phyloP scores from a whole-genome alignment of 768 basidiomycete species.

The Trametes meyenii region DNA sequence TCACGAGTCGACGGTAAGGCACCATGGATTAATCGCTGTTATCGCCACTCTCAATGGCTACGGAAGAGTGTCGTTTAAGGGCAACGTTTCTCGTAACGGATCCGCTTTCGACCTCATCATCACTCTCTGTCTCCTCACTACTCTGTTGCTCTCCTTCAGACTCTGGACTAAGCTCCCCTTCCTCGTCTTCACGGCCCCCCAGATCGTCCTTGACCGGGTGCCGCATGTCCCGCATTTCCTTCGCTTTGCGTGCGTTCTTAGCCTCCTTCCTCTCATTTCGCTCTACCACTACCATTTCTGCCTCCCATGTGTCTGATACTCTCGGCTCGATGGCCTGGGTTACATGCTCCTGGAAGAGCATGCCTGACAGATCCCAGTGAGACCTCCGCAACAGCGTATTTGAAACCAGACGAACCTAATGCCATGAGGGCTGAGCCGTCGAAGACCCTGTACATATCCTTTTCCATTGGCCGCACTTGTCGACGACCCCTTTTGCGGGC shows the following conservation, averaged over 20 bases:
- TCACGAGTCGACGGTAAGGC: neutral
- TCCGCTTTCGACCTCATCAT: neutral
- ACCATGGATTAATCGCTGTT: neutral
- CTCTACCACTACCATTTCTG: constrained; percentile 29
- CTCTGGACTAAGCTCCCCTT: neutral
- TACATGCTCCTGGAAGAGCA: constrained; percentile 71
- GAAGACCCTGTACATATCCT: constrained; percentile 76
- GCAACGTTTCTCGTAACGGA: neutral
- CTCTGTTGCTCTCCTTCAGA: neutral
- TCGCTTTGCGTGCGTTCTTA: constrained; percentile 2
- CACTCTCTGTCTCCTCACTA: neutral
- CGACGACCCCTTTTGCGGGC: constrained; percentile 18
- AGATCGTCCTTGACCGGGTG: neutral
- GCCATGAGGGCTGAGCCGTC: constrained; percentile 76
- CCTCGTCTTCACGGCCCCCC: neutral
- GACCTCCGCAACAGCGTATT: neutral
- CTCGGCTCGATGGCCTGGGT: constrained; percentile 43
- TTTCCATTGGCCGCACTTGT: constrained; percentile 27
- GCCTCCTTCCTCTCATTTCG: neutral
- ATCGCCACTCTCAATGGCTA: neutral
- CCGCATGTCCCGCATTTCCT: neutral
- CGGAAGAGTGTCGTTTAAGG: constrained; percentile 1
- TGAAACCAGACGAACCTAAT: constrained; percentile 50
- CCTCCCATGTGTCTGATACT: constrained; percentile 52
- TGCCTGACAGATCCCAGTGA: constrained; percentile 43